Percentiles rank a stretch among this genome's conserved stretches.
Evolutionary conservation across 2,329 filamentous ascomycete species (phyloP).

Genomic region (Fonsecaea multimorphosa): DNA sequence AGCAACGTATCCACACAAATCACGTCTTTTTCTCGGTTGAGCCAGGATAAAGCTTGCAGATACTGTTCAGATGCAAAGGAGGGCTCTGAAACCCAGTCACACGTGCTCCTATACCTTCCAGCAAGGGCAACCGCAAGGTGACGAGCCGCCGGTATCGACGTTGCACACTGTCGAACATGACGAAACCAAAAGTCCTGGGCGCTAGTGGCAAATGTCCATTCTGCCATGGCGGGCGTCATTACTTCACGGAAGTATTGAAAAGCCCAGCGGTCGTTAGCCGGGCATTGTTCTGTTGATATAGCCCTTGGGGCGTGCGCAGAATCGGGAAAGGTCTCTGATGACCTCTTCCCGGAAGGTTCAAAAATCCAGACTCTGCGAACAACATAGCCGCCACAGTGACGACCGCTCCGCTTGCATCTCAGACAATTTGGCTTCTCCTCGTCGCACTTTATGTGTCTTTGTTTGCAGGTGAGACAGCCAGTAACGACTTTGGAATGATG

Average conservation of each 20-base stretch:
- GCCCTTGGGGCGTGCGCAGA: background rate
- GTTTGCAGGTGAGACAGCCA: background rate
- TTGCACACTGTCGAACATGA: background rate
- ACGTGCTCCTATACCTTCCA: background rate
- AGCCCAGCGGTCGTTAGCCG: background rate
- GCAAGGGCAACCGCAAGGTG: slow-evolving; percentile 8
- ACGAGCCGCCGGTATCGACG: background rate
- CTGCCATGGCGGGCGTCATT: background rate
- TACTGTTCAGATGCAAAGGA: slow-evolving; percentile 2
- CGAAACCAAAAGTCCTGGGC: background rate
- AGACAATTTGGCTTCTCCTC: background rate
- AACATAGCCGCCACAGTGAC: background rate
- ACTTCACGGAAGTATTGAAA: slow-evolving; percentile 7
- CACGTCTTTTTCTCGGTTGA: background rate
- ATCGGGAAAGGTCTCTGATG: background rate
- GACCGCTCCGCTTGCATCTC: background rate
- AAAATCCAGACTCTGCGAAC: background rate
- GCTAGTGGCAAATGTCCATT: background rate
- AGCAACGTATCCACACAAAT: slow-evolving; percentile 6
- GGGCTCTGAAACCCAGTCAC: background rate
- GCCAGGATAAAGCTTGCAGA: background rate
- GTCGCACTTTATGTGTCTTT: background rate
- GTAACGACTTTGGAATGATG: background rate
- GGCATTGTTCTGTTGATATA: background rate
- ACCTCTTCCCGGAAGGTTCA: background rate